Base-by-base conservation (phyloP, 2,329 filamentous ascomycete genomes). In the Diaporthe longicolla region DNA sequence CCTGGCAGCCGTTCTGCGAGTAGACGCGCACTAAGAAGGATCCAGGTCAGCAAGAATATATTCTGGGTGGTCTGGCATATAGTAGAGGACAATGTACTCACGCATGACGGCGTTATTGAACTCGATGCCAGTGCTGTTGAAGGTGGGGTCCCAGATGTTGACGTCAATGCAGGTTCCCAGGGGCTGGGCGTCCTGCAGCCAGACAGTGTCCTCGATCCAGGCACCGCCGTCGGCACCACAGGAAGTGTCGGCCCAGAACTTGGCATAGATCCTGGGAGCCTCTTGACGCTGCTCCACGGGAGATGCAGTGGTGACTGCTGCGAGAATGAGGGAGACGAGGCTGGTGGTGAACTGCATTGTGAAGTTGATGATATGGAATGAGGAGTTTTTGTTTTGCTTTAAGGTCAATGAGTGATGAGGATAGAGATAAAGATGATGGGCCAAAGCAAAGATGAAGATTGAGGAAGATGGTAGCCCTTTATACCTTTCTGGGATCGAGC, bases 271-370 rank as follows among this genome's bases (percentile, higher is more conserved):
- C 48, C 63, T 52, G 21, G 21, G 21, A 3, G 63, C 29, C 9
- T 52, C 63, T 37, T 66, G 63, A 40, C 63, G 63, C 63, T 66
- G 63, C 29, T 66, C 63, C 21, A 66, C 15, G 21, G 63, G 21
- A 1, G 63, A 52, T 3, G 43, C 29, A 32, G 45, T 52, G 29
- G 63, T 66, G 45, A 10, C 45, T 5, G 63, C 63, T 26, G 45
- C 63, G 45, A 66, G 63, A 13, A 66, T 21, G 21, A 66, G 45
- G 32, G 63, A 66, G 63, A 66, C 26, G 63, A 66, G 45, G 63
- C 63, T 11, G 45, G 63, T 17, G 8, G 45, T 66, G 45, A 66
- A 52, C 21, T 66, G 63, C 63, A 66, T 66, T 15, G 4, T 66
- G 29, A 17, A 21, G 19, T 52, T 19, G 29, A 4, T 52, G 17